Conservation (phyloP, 192 early-diverging fungal genomes). For the Cladochytrium replicatum region DNA sequence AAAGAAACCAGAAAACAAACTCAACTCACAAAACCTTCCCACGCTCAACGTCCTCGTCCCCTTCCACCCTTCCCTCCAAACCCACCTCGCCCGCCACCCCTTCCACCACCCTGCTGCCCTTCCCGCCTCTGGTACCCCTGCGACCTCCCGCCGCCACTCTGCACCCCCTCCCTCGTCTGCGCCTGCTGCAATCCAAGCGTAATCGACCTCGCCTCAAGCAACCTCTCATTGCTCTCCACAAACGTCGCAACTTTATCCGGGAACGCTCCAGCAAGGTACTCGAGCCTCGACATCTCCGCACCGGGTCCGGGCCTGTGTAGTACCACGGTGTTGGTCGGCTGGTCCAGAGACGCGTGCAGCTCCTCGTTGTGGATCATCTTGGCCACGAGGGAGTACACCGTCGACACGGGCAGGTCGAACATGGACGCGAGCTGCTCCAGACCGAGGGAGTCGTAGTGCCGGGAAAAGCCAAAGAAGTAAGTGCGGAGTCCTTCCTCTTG, state of each 20-base stretch:
- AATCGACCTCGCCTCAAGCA: constrained; percentile 67
- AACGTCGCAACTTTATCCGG: constrained; percentile 77
- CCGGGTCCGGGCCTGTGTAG: constrained; percentile 49
- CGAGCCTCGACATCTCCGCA: constrained; percentile 56
- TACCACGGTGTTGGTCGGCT: constrained; percentile 67
- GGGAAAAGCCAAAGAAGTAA: constrained; percentile 87
- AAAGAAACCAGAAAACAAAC: no score
- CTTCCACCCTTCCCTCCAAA: no score
- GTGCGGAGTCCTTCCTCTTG: constrained; percentile 94
- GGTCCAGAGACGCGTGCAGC: constrained; percentile 78
- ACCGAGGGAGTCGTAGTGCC: constrained; percentile 81
- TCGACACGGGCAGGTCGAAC: constrained; percentile 66
- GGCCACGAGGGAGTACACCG: constrained; percentile 67
- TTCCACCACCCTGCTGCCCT: no score
- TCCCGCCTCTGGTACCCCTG: no score
- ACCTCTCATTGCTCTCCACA: constrained; percentile 85
- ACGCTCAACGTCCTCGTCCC: no score
- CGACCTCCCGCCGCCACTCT: no score
- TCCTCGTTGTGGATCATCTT: constrained; percentile 95
- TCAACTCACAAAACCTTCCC: no score
- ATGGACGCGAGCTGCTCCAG: constrained; percentile 72
- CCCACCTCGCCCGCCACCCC: no score
- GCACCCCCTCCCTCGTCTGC: no score
- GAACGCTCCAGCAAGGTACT: constrained; percentile 76
- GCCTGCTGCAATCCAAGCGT: no score